Conservation (phyloP, 352 stramenopile species). For the Pythium aquatile region DNA sequence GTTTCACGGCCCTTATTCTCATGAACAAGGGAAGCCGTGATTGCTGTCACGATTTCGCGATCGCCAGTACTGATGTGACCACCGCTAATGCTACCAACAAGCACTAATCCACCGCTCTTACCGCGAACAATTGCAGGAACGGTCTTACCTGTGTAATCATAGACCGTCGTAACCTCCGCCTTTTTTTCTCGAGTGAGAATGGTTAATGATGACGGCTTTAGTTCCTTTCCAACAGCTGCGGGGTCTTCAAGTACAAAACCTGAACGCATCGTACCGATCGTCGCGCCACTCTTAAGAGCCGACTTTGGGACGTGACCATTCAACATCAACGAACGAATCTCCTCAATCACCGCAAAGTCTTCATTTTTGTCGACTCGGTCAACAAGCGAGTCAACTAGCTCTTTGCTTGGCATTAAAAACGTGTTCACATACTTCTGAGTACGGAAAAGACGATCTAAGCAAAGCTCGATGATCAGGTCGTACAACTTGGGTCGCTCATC, state of each 20-base stretch:
- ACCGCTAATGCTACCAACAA: too few relatives aligned
- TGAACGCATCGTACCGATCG: not conserved
- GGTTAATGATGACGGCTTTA: too few relatives aligned
- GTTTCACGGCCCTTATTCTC: too few relatives aligned
- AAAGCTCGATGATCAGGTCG: not conserved
- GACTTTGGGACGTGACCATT: not conserved
- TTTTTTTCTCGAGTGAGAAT: too few relatives aligned
- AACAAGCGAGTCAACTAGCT: not conserved
- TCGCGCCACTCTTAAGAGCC: not conserved
- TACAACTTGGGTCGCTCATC: not conserved
- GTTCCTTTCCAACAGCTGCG: not conserved
- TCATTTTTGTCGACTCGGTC: not conserved
- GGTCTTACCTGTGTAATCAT: too few relatives aligned
- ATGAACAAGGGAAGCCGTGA: too few relatives aligned
- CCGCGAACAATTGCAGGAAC: too few relatives aligned
- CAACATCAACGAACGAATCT: not conserved
- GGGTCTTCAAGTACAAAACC: not conserved
- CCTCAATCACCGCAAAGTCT: not conserved
- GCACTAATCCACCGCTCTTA: too few relatives aligned
- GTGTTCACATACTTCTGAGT: slow-evolving; percentile 2
- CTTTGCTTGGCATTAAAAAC: not conserved
- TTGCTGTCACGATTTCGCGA: too few relatives aligned
- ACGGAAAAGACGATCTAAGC: not conserved
- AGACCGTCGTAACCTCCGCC: too few relatives aligned
- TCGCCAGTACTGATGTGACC: too few relatives aligned